These are phyloP conservation scores for Cetradonia linearis DNA, from an alignment of 495 filamentous ascomycete genomes.

Conservation along the genomic window DNA sequence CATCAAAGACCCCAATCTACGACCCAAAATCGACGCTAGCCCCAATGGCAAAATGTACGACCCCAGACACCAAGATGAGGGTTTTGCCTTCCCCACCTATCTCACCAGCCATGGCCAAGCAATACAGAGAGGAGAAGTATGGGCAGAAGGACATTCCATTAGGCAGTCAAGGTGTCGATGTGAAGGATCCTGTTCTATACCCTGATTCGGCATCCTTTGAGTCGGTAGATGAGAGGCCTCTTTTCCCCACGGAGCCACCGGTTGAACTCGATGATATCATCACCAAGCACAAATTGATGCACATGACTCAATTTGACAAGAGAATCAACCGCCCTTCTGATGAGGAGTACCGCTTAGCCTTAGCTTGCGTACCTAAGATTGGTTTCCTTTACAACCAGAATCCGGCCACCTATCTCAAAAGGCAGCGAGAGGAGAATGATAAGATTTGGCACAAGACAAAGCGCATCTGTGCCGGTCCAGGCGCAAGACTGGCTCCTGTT, in stretches of 20 bases:
- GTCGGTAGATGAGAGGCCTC: constrained; percentile 40
- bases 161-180: constrained; percentile 23
- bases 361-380: constrained; percentile 58
- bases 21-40: constrained; percentile 38
- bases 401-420: constrained; percentile 48
- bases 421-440: constrained; percentile 53
- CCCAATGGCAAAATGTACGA: constrained; percentile 39
- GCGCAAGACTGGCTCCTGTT: constrained; percentile 17
- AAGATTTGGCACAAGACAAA: constrained; percentile 40
- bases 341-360: constrained; percentile 58
- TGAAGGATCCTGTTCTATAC: constrained; percentile 54
- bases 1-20: constrained; percentile 27
- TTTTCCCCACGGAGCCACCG: constrained; percentile 41
- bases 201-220: constrained; percentile 32
- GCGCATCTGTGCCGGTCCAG: constrained; percentile 25
- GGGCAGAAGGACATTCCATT: constrained; percentile 30
- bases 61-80: constrained; percentile 36
- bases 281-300: constrained; percentile 51
- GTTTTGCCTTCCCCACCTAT: constrained; percentile 60
- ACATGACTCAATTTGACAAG: constrained; percentile 42
- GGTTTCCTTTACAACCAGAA: constrained; percentile 48
- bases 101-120: constrained; percentile 52
- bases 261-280: constrained; percentile 45
- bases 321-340: constrained; percentile 52
- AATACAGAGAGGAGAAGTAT: constrained; percentile 38